Base-by-base conservation (phyloP, 495 filamentous ascomycete genomes). In the Penicillium subrubescens region DNA sequence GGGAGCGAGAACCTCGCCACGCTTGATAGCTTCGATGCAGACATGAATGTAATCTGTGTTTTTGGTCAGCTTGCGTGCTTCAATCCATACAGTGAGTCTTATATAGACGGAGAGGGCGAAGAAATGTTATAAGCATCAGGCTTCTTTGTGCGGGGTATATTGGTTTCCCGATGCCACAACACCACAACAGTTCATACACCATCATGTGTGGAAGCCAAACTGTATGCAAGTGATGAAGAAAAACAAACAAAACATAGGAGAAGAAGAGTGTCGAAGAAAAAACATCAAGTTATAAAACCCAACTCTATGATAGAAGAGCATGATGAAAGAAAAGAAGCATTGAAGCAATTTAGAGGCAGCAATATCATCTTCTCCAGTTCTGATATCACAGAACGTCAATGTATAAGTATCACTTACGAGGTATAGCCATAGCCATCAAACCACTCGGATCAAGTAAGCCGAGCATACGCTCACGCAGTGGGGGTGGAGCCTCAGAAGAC, bases 1-100 rank as follows among this genome's bases (percentile, higher is more conserved):
- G 2, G 79, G 79, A 3, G 78, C 77, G 11, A 82, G 71, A 46
- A 79, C 29, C 48, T 79, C 72, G 14, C 78, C 78, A 0, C 67
- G 65, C n/a, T 67, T 62, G 43, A 81, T 62, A 7, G 72, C 70
- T 58, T 78, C 76, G 5, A 66, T n/a, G 52, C 73, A 76, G 25
- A 75, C 72, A 15, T 64, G 66, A 10, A 75, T 41, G 29, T 80
- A 79, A 63, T 75, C 79, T 81, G 12, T 48, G 19, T 44, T 51
- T 17, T n/a, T 17, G 8, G 6, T 60, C 15, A 25, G 29, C n/a
- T 37, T 3, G 14, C 15, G 44, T 10, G 12, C n/a, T 14, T 19
- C 21, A 3, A 23, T 2, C 19, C 3, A 17, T 14, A 37, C 10
- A 59, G 34, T 23, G 8, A 23, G 33, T n/a, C 6, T 15, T 21